phyloP scores from a whole-genome alignment of 768 basidiomycete genomes.

The Gloeopeniophorella convolvens region DNA sequence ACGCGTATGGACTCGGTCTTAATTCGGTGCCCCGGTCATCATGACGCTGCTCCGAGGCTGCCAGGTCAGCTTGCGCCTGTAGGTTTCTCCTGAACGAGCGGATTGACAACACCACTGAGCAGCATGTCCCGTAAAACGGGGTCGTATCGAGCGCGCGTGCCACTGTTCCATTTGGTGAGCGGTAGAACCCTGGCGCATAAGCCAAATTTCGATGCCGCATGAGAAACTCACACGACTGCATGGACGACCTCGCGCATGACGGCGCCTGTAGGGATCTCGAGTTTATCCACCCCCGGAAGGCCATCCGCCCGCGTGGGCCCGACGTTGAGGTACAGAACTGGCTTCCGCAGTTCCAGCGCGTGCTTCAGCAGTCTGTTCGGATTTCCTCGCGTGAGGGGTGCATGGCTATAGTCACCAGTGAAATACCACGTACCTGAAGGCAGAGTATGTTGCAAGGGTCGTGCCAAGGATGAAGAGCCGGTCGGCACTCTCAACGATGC shows the following conservation, averaged over 20 bases:
- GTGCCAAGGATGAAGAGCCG: constrained; percentile 80
- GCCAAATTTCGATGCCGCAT: too few species aligned
- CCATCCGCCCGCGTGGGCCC: constrained; percentile 86
- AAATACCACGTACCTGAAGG: constrained; percentile 70
- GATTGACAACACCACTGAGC: constrained; percentile 50
- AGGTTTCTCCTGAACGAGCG: constrained; percentile 36
- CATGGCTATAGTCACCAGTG: too few species aligned
- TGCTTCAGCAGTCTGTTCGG: constrained; percentile 63
- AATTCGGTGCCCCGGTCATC: not conserved
- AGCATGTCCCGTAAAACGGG: constrained; percentile 46
- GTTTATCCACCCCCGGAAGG: constrained; percentile 61
- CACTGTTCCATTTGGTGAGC: constrained; percentile 33
- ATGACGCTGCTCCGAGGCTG: too few species aligned
- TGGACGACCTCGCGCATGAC: constrained; percentile 63
- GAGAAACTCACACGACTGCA: constrained; percentile 51
- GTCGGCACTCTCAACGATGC: constrained; percentile 52
- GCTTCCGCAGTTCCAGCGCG: constrained; percentile 68
- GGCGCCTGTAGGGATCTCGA: constrained; percentile 69
- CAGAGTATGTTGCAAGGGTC: constrained; percentile 89
- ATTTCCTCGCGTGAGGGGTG: too few species aligned
- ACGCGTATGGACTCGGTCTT: constrained; percentile 7
- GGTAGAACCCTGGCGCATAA: constrained; percentile 1
- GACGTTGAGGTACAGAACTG: constrained; percentile 75
- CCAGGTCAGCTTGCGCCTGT: not conserved
- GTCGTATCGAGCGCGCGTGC: constrained; percentile 37